These are phyloP conservation scores for Fusarium sp. DNA, from an alignment of 2,329 filamentous ascomycete genomes.

Conservation along the genomic window DNA sequence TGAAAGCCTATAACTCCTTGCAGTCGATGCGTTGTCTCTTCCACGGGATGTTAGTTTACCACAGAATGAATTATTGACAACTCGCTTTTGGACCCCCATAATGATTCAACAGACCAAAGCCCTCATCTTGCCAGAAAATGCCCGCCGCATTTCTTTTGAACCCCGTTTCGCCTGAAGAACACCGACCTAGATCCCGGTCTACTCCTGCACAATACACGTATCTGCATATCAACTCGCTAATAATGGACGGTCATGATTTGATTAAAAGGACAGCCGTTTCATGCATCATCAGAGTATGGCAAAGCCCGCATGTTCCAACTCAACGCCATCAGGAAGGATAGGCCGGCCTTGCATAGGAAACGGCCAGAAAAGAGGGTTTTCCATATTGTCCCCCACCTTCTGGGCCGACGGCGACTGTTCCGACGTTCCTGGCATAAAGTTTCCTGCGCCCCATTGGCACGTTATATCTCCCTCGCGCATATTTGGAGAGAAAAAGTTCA, in stretches of 20 bases:
- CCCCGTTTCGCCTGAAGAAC: slow-evolving; percentile 22
- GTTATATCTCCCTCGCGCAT: slow-evolving; percentile 61
- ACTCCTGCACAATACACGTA: neutral
- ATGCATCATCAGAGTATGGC: slow-evolving; percentile 44
- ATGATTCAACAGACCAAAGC: slow-evolving; percentile 12
- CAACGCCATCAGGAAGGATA: slow-evolving; percentile 60
- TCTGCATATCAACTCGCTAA: neutral
- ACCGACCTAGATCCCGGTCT: neutral
- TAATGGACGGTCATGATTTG: neutral
- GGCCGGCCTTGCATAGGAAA: slow-evolving; percentile 70
- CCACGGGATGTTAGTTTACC: neutral
- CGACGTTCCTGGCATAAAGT: slow-evolving; percentile 26
- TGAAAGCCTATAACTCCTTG: neutral
- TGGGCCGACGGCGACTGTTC: slow-evolving; percentile 33
- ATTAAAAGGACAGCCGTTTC: neutral
- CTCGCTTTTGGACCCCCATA: slow-evolving; percentile 7
- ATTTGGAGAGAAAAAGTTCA: slow-evolving; percentile 69
- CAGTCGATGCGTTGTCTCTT: neutral
- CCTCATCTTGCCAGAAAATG: slow-evolving; percentile 26
- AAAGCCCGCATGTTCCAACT: slow-evolving; percentile 66
- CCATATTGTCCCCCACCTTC: slow-evolving; percentile 53
- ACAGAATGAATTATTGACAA: neutral
- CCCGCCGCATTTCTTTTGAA: neutral
- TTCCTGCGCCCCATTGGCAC: slow-evolving; percentile 57
- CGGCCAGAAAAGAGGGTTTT: slow-evolving; percentile 70